Evolutionary conservation across 1,284 basidiomycete species (phyloP), one percentile per base, ranked within the genome.

Genomic region (Rhodotorula sp.): DNA sequence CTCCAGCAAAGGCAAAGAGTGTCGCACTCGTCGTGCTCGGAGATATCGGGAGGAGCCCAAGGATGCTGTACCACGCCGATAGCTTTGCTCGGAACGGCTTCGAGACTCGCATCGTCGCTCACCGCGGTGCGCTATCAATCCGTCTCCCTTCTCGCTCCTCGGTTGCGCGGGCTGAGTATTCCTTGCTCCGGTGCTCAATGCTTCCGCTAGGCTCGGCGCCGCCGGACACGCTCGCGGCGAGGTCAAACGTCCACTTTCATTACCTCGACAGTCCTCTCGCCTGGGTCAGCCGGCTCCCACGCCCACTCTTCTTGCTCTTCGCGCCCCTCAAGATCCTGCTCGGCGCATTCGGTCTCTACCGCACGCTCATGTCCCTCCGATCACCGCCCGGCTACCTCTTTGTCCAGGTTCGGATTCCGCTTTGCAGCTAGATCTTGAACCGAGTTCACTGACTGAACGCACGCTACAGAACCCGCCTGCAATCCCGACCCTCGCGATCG

Each of bases 41-140:
- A 12, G 97, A 99, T 82, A 88, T 99, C 62, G 97, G 94, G 1
- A 86, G 95, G 61, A 94, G 91, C 79, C 97, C 97, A 15, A 86
- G 97, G 52, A 98, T 98, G 93, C 97, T 98, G 91, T 97, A 97
- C 81, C 97, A 99, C 79, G 91, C 95, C 0, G 87, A 95, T 79
- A 94, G 91, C 79, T 90, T 99, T 78, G 90, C 92, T 31, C 87
- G 89, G 62, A 86, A 89, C 69, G 88, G 86, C 5, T 98, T 92
- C 82, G 83, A 86, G 69, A 93, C 93, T 0, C 87, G 87, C 77
- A 79, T 99, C 23, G 86, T 99, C 62, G 95, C 93, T 23, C 97
- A 97, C 80, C 83, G 84, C 80, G 93, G 93, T 92, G 69, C n/a
- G 58, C 47, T 28, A 47, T n/a, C n/a, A 28, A 38, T 45, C 14